Conservation (phyloP, 331 rosid species). For the Malus hybrid region DNA sequence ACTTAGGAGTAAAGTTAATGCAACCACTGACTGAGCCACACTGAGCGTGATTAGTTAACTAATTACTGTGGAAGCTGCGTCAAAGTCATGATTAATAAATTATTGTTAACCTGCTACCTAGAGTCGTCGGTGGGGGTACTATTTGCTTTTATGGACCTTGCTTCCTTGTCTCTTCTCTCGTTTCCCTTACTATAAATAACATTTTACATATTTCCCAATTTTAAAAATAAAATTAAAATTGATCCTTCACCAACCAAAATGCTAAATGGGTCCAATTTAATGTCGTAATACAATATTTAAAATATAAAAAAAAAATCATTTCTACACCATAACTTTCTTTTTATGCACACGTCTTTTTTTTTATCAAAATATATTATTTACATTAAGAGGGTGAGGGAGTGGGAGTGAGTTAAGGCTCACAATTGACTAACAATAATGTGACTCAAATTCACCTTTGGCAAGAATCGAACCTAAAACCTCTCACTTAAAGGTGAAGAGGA, state of each 20-base stretch:
- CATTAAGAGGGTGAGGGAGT: too few species aligned
- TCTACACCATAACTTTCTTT: too few species aligned
- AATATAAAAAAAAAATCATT: too few species aligned
- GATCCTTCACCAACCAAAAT: background rate
- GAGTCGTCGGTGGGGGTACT: conserved; percentile 16
- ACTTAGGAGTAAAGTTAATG: conserved; percentile 37
- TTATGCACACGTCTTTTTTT: too few species aligned
- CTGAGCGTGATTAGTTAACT: conserved; percentile 16
- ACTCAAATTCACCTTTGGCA: too few species aligned
- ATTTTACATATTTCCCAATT: background rate
- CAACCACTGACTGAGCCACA: background rate
- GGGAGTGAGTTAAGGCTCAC: too few species aligned
- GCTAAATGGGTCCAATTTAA: background rate
- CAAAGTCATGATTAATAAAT: conserved; percentile 4
- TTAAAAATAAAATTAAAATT: background rate
- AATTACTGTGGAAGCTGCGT: background rate
- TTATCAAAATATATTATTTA: too few species aligned
- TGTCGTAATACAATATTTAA: too few species aligned
- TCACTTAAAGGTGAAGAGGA: too few species aligned
- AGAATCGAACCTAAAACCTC: too few species aligned
- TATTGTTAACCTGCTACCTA: background rate
- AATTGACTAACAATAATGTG: too few species aligned
- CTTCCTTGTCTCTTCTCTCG: background rate
- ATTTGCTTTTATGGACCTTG: background rate
- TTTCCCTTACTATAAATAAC: background rate